Evolutionary conservation across 2,329 filamentous ascomycete genomes (phyloP), one percentile per base, ranked within the genome.

Genomic region (Coniella vitis): DNA sequence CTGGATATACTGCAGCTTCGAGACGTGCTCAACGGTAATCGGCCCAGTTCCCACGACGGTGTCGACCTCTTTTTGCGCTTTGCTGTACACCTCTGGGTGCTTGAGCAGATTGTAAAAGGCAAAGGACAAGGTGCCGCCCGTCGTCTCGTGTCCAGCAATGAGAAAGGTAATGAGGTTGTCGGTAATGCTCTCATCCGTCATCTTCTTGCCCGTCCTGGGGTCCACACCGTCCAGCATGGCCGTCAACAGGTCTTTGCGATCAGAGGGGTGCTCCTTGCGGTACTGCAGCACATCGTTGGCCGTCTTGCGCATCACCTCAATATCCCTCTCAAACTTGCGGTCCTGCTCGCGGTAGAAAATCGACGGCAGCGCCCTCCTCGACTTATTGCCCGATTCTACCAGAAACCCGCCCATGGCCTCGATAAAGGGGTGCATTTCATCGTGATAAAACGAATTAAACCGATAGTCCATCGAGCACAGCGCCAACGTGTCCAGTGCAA

Each of bases 91-190:
- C 1, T 74, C 70, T 0, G 83, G 84, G 56, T 83, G 72, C 60
- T 81, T 83, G 31, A 86, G 61, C 2, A 90, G 69, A 48, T 83
- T 72, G 59, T 82, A 84, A 43, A 86, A 77, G 0, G 75, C 65
- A 58, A 86, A 88, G 0, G 81, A 77, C 12, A 89, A 62, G 14
- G 84, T 65, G 3, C 83, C 84, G 2, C 81, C 79, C 0, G 85
- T 85, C 0, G 86, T 90, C 57, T 88, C 85, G 54, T 87, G 84
- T 2, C 82, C 81, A 32, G 82, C 82, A 57, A 84, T 81, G 9
- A 88, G 63, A 55, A 88, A 87, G 0, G 84, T 88, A 51, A 86
- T 81, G 66, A 89, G 78, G 55, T 89, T 86, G 60, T 84, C 73
- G 14, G 79, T 74, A 54, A 88, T 84, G 42, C 72, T 77, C 4